A percentile compares a stretch with the other conserved stretches of the same genome.
Conservation (phyloP, 805 yeast genomes). For the Sugiyamaella floridensis region DNA sequence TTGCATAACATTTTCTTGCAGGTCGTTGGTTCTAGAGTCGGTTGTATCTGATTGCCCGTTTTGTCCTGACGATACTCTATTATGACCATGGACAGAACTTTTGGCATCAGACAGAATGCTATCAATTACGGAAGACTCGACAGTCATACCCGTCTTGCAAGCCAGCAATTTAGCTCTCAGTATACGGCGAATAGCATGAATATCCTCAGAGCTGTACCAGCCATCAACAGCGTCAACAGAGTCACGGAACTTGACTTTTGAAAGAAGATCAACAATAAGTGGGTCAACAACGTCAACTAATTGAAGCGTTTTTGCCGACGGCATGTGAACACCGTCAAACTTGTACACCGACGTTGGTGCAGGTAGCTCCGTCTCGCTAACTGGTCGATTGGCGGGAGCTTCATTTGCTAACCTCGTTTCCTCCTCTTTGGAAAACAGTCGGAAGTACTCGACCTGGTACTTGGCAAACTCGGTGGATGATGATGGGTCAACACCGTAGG, state of each 20-base stretch:
- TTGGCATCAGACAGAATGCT: neutral
- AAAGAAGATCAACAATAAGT: slow-evolving; percentile 44
- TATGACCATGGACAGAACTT: neutral
- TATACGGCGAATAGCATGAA: slow-evolving; percentile 59
- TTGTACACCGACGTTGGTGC: slow-evolving; percentile 35
- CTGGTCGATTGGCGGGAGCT: slow-evolving; percentile 19
- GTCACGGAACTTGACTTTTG: slow-evolving; percentile 33
- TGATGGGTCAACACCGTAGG: slow-evolving; percentile 73
- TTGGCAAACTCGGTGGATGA: slow-evolving; percentile 45
- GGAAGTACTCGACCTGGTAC: slow-evolving; percentile 83
- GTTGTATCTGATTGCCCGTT: neutral
- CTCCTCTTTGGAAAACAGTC: slow-evolving; percentile 35
- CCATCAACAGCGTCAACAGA: slow-evolving; percentile 61
- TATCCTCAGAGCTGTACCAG: slow-evolving; percentile 62
- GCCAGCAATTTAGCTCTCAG: slow-evolving; percentile 65
- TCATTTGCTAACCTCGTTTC: slow-evolving; percentile 23
- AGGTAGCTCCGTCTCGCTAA: slow-evolving; percentile 29
- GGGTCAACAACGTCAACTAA: slow-evolving; percentile 71
- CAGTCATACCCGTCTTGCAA: slow-evolving; percentile 41
- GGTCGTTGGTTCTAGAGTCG: neutral
- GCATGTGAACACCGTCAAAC: slow-evolving; percentile 67
- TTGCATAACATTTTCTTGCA: neutral
- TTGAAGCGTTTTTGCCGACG: slow-evolving; percentile 66
- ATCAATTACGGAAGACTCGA: neutral
- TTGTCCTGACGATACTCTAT: neutral